Conservation (phyloP, 2,329 filamentous ascomycete species). For the Thermochaetoides dissita region DNA sequence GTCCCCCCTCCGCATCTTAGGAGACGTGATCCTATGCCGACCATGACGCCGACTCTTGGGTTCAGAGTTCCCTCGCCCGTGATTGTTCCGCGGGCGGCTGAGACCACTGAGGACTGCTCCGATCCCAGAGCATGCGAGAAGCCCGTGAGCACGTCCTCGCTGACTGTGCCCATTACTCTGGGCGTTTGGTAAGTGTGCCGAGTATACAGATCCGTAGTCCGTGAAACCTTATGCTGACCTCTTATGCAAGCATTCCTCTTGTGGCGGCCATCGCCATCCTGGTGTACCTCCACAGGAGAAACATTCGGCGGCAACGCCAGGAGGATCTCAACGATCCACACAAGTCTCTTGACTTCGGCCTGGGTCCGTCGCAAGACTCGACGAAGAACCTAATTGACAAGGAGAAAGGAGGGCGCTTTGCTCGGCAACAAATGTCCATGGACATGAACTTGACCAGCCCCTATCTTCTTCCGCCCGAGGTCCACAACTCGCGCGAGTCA, state of each 20-base stretch:
- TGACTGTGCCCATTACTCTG: constrained; percentile 52
- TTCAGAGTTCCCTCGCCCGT: constrained; percentile 9
- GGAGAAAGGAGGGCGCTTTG: constrained; percentile 37
- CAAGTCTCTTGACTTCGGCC: constrained; percentile 82
- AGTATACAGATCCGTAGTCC: neutral
- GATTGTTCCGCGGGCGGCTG: constrained; percentile 9
- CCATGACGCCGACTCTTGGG: constrained; percentile 6
- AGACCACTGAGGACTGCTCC: constrained; percentile 7
- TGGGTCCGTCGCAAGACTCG: constrained; percentile 31
- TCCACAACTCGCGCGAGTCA: constrained; percentile 71
- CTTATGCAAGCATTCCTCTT: constrained; percentile 54
- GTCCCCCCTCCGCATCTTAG: constrained; percentile 3
- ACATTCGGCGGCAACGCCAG: constrained; percentile 51
- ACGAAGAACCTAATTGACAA: constrained; percentile 36
- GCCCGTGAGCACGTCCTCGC: constrained; percentile 34
- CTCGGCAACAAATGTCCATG: constrained; percentile 48
- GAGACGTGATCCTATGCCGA: too few relatives aligned
- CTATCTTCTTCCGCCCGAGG: constrained; percentile 77
- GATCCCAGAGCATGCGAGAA: constrained; percentile 43
- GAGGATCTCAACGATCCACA: constrained; percentile 82
- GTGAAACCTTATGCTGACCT: too few relatives aligned
- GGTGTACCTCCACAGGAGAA: constrained; percentile 65
- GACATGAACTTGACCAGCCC: constrained; percentile 66
- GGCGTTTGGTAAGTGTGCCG: constrained; percentile 50
- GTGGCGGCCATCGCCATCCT: constrained; percentile 52